These are phyloP conservation scores for Brassica hybrid DNA, from an alignment of 441 rosid genomes.

Conservation along the genomic window DNA sequence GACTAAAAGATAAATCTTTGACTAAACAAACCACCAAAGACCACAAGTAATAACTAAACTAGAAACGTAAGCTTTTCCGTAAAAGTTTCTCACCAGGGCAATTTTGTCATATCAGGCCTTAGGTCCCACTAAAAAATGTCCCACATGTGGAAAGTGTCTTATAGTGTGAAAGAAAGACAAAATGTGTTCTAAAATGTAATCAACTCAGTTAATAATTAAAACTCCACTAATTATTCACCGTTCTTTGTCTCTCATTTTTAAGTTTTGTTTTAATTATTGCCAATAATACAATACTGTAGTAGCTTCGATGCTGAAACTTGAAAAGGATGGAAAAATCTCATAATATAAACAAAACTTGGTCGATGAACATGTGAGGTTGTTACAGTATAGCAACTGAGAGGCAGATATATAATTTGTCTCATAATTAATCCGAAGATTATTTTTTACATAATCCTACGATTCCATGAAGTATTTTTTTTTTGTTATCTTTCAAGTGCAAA, in stretches of 20 bases:
- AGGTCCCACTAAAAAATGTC: no score
- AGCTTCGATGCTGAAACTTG: not conserved
- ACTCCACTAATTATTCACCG: constrained; percentile 4
- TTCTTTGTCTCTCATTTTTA: not conserved
- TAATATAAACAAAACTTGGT: not conserved
- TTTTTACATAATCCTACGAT: not conserved
- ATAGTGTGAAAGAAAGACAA: no score
- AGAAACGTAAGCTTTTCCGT: no score
- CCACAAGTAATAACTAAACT: no score
- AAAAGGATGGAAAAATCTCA: not conserved
- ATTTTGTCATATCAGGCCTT: no score
- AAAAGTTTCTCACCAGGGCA: no score
- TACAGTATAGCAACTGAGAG: not conserved
- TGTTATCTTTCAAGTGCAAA: not conserved
- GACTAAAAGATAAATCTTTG: no score
- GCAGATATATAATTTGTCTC: not conserved
- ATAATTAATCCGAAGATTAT: not conserved
- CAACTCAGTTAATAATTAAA: not conserved
- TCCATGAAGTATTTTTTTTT: not conserved
- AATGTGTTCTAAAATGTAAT: no score
- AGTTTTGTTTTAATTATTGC: constrained; percentile 5
- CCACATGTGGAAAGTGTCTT: no score
- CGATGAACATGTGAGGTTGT: not conserved
- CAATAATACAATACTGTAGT: not conserved
- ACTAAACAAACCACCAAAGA: no score